Base-by-base conservation (phyloP, 768 basidiomycete species). In the Pholiota molesta region DNA sequence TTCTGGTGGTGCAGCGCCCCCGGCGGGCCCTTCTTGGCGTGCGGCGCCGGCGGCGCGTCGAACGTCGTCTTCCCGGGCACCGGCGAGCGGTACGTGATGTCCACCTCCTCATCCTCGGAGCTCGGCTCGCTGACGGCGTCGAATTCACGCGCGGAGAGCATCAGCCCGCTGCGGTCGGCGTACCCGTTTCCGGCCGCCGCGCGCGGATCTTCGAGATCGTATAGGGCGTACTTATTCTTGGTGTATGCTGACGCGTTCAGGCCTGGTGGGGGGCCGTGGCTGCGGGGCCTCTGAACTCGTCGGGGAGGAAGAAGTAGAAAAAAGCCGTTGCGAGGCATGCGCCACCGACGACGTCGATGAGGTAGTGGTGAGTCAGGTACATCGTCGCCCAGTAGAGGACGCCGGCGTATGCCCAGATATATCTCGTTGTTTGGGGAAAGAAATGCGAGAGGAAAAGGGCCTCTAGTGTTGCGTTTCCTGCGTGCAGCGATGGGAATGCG, bases 301-400 rank as follows among this genome's bases (percentile, higher is more conserved):
- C 87, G 0, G 95, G 94, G 69, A 98, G 87, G 77, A 89, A 89
- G 65, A 92, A 69, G 79, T 94, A 98, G 82, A 98, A 99, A 69
- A 86, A 89, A 19, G 85, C 83, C 39, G 90, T 89, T 52, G 96
- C 90, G 64, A 99, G 84, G 72, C 95, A 97, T 0, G 91, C 93
- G 14, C 97, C 97, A 10, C 89, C 92, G 53, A 95, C 93, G 72
- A 98, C 93, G 72, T 99, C 97, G 77, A 99, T 95, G 71, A 99
- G 90, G 81, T 99, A 99, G 78, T 99, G 97, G 75, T 97, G 95
- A 3, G 93, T 94, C 69, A 97, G 90, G 79, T 97, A 98, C 97
- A 99, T 99, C 23, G 97, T 98, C 10, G 93, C 89, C 97, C 97
- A 99, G 74, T 97, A 99, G 4, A 99, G 84, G 17, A 93, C 77